Conservation (phyloP, 2,329 filamentous ascomycete genomes). For the Fusarium zealandicum region DNA sequence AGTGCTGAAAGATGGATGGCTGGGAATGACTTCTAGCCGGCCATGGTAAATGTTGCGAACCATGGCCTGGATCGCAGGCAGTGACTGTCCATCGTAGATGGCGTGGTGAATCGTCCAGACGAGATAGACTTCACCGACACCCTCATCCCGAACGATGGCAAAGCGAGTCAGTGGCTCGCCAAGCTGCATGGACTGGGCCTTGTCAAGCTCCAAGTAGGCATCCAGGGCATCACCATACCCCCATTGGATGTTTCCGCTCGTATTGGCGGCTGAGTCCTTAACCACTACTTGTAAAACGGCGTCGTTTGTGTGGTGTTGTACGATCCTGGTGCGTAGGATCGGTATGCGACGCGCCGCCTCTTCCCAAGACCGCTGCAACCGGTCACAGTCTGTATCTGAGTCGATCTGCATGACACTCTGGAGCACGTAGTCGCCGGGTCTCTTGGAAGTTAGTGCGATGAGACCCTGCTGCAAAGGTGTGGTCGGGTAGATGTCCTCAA, state of each 20-base stretch:
- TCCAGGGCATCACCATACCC: constrained; percentile 1
- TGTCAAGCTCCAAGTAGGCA: constrained; percentile 7
- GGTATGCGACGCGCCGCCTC: neutral
- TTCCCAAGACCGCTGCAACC: constrained; percentile 19
- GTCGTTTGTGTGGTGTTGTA: neutral
- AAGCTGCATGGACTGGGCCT: constrained; percentile 4
- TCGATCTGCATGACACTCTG: constrained; percentile 8
- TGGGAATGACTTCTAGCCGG: neutral
- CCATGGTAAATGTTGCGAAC: constrained; percentile 7
- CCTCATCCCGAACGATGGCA: constrained; percentile 7
- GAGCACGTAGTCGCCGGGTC: constrained; percentile 12
- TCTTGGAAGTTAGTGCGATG: constrained; percentile 51
- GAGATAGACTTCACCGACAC: constrained; percentile 2
- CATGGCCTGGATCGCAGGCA: constrained; percentile 9
- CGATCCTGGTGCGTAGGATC: constrained; percentile 14
- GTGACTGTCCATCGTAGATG: constrained; percentile 24
- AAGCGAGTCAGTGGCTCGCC: constrained; percentile 10
- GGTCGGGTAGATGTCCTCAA: constrained; percentile 59
- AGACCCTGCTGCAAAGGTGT: constrained; percentile 58
- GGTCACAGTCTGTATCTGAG: neutral
- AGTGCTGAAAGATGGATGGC: neutral
- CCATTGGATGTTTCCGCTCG: neutral
- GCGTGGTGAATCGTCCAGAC: constrained; percentile 31
- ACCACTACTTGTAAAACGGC: constrained; percentile 5
- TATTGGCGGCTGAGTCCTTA: too few relatives aligned